Evolutionary conservation across 306 rosid genomes (phyloP).

Genomic region (Acacia melanoxylon): DNA sequence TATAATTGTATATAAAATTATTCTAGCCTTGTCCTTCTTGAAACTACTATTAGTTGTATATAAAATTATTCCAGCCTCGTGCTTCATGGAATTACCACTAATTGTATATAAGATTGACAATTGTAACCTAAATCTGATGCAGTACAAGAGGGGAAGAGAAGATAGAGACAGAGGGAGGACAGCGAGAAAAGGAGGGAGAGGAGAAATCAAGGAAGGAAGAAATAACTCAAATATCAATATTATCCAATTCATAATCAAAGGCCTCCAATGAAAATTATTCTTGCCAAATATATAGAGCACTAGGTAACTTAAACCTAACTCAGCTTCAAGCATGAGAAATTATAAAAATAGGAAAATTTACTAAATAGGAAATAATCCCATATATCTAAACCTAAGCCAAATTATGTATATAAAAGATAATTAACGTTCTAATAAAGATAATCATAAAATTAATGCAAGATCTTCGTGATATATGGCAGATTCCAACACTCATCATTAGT

Average conservation of each 20-base stretch:
- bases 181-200: neutral
- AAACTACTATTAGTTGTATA: slow-evolving; percentile 16
- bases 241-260: neutral
- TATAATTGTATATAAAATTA: slow-evolving; percentile 3
- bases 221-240: neutral
- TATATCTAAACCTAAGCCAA: no score
- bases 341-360: no score
- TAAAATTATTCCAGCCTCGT: slow-evolving; percentile 2
- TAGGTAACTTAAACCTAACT: neutral
- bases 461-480: no score
- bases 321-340: no score
- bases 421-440: no score
- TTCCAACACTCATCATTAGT: no score
- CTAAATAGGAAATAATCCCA: no score
- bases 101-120: slow-evolving; percentile 6
- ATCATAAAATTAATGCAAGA: no score
- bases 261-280: neutral
- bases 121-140: neutral
- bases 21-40: neutral
- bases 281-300: neutral
- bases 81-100: neutral
- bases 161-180: neutral
- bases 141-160: neutral
- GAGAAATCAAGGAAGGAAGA: neutral
- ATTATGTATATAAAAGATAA: no score